Evolutionary conservation across 106 monocot species (phyloP).

Genomic region (Acorus calamus): DNA sequence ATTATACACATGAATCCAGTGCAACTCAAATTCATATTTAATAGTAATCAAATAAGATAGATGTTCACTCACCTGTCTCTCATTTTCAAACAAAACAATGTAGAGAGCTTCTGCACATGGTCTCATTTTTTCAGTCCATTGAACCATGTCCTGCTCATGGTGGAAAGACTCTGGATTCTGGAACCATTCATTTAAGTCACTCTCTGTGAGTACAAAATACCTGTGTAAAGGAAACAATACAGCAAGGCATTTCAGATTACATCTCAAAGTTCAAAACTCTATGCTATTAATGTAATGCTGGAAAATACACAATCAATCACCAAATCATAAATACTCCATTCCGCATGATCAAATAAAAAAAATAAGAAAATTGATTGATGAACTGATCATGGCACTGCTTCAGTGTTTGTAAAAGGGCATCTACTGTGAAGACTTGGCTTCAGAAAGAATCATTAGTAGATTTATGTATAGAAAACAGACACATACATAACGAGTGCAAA

Average conservation of each 20-base stretch:
- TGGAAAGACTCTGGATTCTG: slow-evolving; percentile 87
- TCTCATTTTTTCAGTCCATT: slow-evolving; percentile 88
- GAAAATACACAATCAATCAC: too few species aligned
- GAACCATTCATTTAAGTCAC: slow-evolving; percentile 86
- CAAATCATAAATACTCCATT: too few species aligned
- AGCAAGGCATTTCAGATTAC: background rate
- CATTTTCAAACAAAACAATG: slow-evolving; percentile 90
- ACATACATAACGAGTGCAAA: too few species aligned
- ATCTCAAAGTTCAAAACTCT: background rate
- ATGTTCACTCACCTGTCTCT: slow-evolving; percentile 55
- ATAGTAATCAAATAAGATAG: background rate
- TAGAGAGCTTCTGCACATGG: slow-evolving; percentile 98
- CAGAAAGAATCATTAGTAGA: too few species aligned
- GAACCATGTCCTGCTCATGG: slow-evolving; percentile 95
- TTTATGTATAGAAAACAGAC: too few species aligned
- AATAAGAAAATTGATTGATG: too few species aligned
- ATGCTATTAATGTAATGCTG: background rate
- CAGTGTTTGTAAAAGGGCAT: too few species aligned
- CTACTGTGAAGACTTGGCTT: too few species aligned
- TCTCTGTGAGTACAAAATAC: slow-evolving; percentile 68
- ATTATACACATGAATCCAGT: background rate
- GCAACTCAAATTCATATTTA: background rate
- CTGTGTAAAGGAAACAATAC: slow-evolving; percentile 21
- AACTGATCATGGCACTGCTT: too few species aligned
- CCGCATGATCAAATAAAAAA: too few species aligned